Conservation (phyloP, 768 basidiomycete species). For the Scleroderma citrinum region DNA sequence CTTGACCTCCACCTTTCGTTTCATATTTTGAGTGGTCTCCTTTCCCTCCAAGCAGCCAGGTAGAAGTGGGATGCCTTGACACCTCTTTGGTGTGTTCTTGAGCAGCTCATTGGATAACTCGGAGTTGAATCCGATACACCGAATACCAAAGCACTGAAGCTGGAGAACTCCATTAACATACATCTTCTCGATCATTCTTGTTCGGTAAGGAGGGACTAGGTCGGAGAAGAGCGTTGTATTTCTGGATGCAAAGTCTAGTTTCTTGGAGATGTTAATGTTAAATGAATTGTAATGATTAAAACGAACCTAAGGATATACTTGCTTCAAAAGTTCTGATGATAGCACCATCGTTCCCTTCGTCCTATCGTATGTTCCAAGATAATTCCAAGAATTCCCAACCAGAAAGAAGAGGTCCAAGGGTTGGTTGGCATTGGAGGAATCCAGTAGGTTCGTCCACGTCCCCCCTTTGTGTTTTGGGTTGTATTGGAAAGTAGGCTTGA, state of each 20-base stretch:
- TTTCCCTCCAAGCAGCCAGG: neutral
- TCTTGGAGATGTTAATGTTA: no score
- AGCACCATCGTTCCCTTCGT: slow-evolving; percentile 11
- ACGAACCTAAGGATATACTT: slow-evolving; percentile 9
- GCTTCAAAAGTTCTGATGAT: slow-evolving; percentile 6
- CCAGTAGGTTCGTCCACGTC: slow-evolving; percentile 11
- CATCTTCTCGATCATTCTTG: slow-evolving; percentile 22
- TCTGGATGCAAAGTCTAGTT: slow-evolving; percentile 11
- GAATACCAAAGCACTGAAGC: slow-evolving; percentile 22
- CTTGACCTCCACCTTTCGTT: slow-evolving; percentile 2
- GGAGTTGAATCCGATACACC: slow-evolving; percentile 14
- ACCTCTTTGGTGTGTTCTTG: neutral
- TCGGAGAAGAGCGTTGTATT: slow-evolving; percentile 16
- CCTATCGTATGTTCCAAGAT: slow-evolving; percentile 25
- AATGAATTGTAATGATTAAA: neutral
- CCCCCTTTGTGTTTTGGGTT: slow-evolving; percentile 17
- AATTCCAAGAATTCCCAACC: slow-evolving; percentile 4
- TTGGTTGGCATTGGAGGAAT: slow-evolving; percentile 8
- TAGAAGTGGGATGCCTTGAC: neutral
- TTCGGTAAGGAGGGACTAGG: slow-evolving; percentile 19
- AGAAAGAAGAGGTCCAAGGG: slow-evolving; percentile 17
- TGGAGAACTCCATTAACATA: slow-evolving; percentile 24
- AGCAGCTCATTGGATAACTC: slow-evolving; percentile 11
- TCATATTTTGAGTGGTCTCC: slow-evolving; percentile 8
- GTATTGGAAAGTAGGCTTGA: slow-evolving; percentile 20